These are phyloP conservation scores for Xenoacremonium recifei DNA, from an alignment of 2,329 filamentous ascomycete genomes.

Conservation along the genomic window DNA sequence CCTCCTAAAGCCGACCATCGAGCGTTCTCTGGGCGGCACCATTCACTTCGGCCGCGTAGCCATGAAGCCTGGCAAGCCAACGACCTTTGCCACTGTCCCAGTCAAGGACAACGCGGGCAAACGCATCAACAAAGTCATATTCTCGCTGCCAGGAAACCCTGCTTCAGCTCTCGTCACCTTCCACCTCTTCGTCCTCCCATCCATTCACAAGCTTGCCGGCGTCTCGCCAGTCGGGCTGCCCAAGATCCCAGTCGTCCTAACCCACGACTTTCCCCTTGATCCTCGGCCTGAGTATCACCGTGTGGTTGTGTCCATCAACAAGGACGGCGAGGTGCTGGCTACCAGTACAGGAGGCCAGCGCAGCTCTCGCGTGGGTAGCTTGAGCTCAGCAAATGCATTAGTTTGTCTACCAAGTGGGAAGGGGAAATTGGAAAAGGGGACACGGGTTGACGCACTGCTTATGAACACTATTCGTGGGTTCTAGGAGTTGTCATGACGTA, in stretches of 20 bases:
- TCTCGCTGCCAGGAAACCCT: constrained; percentile 90
- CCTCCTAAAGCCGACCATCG: constrained; percentile 92
- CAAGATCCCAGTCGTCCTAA: constrained; percentile 66
- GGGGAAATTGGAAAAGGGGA: constrained; percentile 65
- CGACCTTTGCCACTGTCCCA: constrained; percentile 89
- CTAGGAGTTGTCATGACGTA: background rate
- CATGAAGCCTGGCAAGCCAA: constrained; percentile 98
- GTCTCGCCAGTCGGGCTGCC: constrained; percentile 68
- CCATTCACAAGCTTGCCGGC: constrained; percentile 75
- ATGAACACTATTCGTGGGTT: constrained; percentile 55
- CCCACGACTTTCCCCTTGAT: constrained; percentile 74
- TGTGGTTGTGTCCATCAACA: constrained; percentile 65
- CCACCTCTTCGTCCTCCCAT: constrained; percentile 89
- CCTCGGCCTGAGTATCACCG: constrained; percentile 87
- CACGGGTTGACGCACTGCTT: constrained; percentile 73
- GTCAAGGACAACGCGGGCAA: constrained; percentile 58
- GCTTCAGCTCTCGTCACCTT: constrained; percentile 91
- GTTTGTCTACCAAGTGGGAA: constrained; percentile 69
- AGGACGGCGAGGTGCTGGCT: constrained; percentile 69
- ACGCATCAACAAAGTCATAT: constrained; percentile 68
- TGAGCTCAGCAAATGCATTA: constrained; percentile 85
- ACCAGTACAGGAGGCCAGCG: constrained; percentile 86
- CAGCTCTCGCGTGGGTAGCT: constrained; percentile 84
- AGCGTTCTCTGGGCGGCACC: constrained; percentile 81
- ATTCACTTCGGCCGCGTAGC: constrained; percentile 95